These are phyloP conservation scores for Lepidium campestre DNA, from an alignment of 441 rosid genomes.

Conservation along the genomic window DNA sequence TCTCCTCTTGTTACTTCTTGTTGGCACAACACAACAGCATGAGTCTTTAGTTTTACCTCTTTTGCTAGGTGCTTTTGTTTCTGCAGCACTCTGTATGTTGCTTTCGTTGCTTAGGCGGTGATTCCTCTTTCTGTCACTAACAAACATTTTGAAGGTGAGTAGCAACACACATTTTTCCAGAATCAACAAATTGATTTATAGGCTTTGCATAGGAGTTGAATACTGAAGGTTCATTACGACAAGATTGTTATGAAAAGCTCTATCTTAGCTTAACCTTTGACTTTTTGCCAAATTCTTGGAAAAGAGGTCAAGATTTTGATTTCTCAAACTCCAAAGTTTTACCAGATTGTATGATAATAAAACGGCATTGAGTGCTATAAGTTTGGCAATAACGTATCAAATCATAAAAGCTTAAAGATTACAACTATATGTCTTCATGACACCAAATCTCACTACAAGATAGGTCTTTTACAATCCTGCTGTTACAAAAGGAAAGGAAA, in stretches of 20 bases:
- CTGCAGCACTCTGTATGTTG: conserved; percentile 55
- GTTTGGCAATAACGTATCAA: conserved; percentile 10
- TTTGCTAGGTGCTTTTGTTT: background rate
- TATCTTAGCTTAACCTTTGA: conserved; percentile 33
- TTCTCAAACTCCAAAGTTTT: background rate
- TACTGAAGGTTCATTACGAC: conserved; percentile 37
- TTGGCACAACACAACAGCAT: background rate
- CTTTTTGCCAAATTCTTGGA: background rate
- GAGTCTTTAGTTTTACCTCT: background rate
- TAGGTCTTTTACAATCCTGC: conserved; percentile 20
- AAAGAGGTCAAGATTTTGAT: background rate
- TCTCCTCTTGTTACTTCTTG: background rate
- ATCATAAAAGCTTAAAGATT: conserved; percentile 4
- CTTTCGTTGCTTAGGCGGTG: conserved; percentile 50
- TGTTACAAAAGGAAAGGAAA: background rate
- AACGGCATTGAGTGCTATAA: background rate
- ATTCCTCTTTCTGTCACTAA: background rate
- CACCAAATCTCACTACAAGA: conserved; percentile 19
- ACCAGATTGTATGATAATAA: background rate
- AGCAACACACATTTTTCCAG: background rate
- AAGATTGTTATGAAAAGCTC: conserved; percentile 53
- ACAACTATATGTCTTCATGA: conserved; percentile 6
- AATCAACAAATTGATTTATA: background rate
- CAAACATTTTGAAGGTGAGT: background rate
- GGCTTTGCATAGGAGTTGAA: conserved; percentile 63